Evolutionary conservation across 2,329 filamentous ascomycete genomes (phyloP), one percentile per base, ranked within the genome.

Genomic region (Venturia asperata): DNA sequence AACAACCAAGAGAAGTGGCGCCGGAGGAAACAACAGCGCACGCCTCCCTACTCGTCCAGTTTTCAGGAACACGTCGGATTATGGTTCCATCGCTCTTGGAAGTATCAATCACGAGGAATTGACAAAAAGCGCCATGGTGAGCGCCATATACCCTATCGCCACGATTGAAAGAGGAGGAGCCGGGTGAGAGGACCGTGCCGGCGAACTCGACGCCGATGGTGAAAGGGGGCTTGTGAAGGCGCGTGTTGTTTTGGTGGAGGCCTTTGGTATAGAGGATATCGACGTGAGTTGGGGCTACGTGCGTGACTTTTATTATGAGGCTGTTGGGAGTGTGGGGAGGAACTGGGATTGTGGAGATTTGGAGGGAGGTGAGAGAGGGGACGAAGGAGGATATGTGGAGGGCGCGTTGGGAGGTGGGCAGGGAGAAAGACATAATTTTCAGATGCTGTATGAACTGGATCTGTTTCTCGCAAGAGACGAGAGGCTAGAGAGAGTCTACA

Each of bases 191-290:
- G 0, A 87, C 75, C 1, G 79, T 74, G n/a, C 84, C 84, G 0
- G 83, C 77, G 69, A 86, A 87, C 70, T 87, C 84, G n/a, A 82
- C 81, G 15, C 84, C 84, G 0, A 86, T 77, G 1, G 78, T 79
- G 73, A 87, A 87, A 0, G 84, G 84, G 1, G 83, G 84, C 41
- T 75, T 76, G 45, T 84, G 78, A 64, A 83, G 79, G n/a, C 77
- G 78, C 39, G 75, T 77, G 70, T 85, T 86, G 71, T 86, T 87
- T 69, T 87, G 84, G 69, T 87, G 84, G 68, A 81, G 79, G 9
- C 84, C 84, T 70, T 78, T 78, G 2, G 81, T 81, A 70, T 86
- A 86, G 60, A 87, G 78, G 10, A 84, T 79, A 69, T 87, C 85
- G 61, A 85, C 83, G 70, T 85, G 85, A 64, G 85, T 86, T 27